phyloP scores from a whole-genome alignment of 2,329 filamentous ascomycete species.

The Colletotrichum sp. region DNA sequence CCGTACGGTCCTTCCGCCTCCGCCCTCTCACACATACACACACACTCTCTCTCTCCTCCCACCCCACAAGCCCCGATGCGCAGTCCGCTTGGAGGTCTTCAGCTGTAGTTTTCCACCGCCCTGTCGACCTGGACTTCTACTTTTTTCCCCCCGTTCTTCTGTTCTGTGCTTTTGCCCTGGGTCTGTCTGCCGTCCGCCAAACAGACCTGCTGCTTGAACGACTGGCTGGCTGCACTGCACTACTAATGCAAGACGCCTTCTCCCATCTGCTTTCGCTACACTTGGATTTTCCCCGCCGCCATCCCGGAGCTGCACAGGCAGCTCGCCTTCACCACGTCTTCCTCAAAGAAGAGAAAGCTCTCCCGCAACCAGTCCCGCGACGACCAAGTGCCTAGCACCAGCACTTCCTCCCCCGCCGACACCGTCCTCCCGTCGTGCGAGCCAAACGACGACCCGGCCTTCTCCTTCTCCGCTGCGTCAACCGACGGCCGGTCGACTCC shows the following conservation, averaged over 20 bases:
- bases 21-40: neutral
- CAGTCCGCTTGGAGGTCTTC: conserved; percentile 14
- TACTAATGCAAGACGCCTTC: conserved; percentile 16
- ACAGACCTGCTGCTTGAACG: neutral
- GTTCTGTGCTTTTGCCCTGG: neutral
- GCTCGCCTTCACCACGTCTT: conserved; percentile 76
- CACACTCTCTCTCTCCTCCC: neutral
- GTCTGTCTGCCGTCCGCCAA: neutral
- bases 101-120: conserved; percentile 11
- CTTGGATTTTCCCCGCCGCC: neutral
- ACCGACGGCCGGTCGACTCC: conserved; percentile 24
- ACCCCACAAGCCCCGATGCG: conserved; percentile 16
- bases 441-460: conserved; percentile 51
- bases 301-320: conserved; percentile 64
- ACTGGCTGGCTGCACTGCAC: neutral
- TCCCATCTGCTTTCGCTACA: neutral
- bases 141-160: neutral
- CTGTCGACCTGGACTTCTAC: neutral
- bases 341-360: conserved; percentile 76
- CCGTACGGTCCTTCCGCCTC: conserved; percentile 6
- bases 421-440: conserved; percentile 59
- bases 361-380: conserved; percentile 49
- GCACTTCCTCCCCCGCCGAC: conserved; percentile 45
- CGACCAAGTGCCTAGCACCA: conserved; percentile 38
- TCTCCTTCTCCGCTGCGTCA: conserved; percentile 55